Conservation (phyloP, 83 land plant species). For the Diphasiastrum complanatum region DNA sequence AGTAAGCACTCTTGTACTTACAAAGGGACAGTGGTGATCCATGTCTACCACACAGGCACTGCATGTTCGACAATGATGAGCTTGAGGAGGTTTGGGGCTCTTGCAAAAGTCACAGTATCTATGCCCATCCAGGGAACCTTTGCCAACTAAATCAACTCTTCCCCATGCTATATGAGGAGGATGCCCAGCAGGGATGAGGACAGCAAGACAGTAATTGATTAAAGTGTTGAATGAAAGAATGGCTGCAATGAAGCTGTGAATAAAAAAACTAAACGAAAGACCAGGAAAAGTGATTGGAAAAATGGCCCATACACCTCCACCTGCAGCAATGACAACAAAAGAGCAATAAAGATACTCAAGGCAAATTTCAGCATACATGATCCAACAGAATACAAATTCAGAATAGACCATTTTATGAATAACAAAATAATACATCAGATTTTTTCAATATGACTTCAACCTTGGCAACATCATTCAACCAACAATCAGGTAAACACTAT, state of each 20-base stretch:
- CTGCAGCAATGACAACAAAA: conserved; percentile 41
- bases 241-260: conserved; percentile 44
- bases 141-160: conserved; percentile 52
- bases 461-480: no score
- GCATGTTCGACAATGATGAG: conserved; percentile 92
- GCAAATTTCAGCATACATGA: not conserved
- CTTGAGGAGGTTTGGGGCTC: conserved; percentile 77
- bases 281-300: conserved; percentile 67
- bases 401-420: not conserved
- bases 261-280: conserved; percentile 36
- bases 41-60: conserved; percentile 75
- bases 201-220: conserved; percentile 49
- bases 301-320: conserved; percentile 85
- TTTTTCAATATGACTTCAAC: no score
- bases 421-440: no score
- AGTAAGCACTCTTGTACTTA: no score
- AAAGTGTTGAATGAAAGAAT: conserved; percentile 50
- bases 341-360: not conserved
- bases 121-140: conserved; percentile 66
- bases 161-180: conserved; percentile 66
- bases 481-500: no score
- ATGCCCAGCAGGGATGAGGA: conserved; percentile 57
- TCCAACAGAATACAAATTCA: not conserved
- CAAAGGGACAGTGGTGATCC: conserved; percentile 99
- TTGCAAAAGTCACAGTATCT: conserved; percentile 64